Conservation (phyloP, 768 basidiomycete genomes). For the Dacryopinax primogenitus region DNA sequence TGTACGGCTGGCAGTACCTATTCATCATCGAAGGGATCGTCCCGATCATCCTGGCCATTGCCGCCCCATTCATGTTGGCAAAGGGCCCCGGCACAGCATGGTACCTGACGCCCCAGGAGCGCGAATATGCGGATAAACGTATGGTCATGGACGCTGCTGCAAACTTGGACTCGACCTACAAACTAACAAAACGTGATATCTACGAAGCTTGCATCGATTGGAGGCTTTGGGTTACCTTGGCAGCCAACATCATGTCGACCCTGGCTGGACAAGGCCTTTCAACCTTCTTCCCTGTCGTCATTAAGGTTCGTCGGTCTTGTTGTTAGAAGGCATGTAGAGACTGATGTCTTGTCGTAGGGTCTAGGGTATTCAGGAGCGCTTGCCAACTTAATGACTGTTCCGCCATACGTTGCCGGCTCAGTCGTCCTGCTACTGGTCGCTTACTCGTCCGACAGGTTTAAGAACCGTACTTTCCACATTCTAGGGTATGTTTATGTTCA, state of each 20-base stretch:
- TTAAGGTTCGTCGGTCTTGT: neutral
- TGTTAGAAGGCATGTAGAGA: neutral
- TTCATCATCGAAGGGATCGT: slow-evolving; percentile 3
- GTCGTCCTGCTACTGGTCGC: slow-evolving; percentile 23
- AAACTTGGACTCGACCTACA: neutral
- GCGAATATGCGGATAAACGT: neutral
- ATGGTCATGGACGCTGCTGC: neutral
- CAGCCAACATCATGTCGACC: neutral
- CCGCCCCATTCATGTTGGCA: neutral
- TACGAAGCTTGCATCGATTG: slow-evolving; percentile 1
- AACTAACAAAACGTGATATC: neutral
- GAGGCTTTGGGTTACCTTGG: neutral
- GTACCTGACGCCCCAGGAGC: slow-evolving; percentile 2
- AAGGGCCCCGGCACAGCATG: neutral
- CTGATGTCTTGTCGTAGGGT: neutral
- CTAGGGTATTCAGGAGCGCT: neutral
- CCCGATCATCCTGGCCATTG: neutral
- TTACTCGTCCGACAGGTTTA: slow-evolving; percentile 23
- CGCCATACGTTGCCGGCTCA: slow-evolving; percentile 17
- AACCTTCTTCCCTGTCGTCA: slow-evolving; percentile 4
- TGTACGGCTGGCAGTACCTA: neutral
- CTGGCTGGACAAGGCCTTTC: neutral
- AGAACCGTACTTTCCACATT: slow-evolving; percentile 25
- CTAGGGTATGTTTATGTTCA: neutral
- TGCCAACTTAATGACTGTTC: slow-evolving; percentile 13